Conservation (phyloP, 768 basidiomycete species). For the Mrakia hoshinonis region DNA sequence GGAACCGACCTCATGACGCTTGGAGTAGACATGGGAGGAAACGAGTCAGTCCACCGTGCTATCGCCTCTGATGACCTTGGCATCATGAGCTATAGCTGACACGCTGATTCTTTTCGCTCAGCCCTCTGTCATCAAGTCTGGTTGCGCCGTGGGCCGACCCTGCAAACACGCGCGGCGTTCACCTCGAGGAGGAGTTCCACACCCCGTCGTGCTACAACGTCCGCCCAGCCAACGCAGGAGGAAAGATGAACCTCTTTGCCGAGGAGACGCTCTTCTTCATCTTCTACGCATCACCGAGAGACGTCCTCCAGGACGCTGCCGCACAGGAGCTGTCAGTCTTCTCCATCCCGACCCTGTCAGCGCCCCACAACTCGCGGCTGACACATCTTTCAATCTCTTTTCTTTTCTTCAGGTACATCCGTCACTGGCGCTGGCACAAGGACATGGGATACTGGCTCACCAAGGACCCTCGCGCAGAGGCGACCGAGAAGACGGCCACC, state of each 20-base stretch:
- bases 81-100: no score
- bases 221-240: constrained; percentile 64
- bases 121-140: constrained; percentile 82
- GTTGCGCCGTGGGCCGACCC: constrained; percentile 95
- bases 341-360: not conserved
- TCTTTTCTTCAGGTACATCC: constrained; percentile 61
- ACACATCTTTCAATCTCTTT: not conserved
- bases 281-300: constrained; percentile 89
- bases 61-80: not conserved
- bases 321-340: constrained; percentile 82
- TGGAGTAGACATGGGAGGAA: constrained; percentile 77
- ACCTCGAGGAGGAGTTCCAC: constrained; percentile 84
- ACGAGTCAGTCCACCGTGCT: constrained; percentile 55
- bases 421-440: constrained; percentile 95
- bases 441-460: constrained; percentile 79
- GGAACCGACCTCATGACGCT: constrained; percentile 87
- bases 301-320: constrained; percentile 86
- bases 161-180: constrained; percentile 57
- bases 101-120: constrained; percentile 39
- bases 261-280: constrained; percentile 97
- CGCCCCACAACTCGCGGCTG: not conserved
- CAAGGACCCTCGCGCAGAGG: constrained; percentile 66
- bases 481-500: constrained; percentile 44
- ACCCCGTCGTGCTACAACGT: constrained; percentile 89
- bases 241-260: constrained; percentile 52